Evolutionary conservation across 306 rosid genomes (phyloP).

Genomic region (Fragaria ananassa): DNA sequence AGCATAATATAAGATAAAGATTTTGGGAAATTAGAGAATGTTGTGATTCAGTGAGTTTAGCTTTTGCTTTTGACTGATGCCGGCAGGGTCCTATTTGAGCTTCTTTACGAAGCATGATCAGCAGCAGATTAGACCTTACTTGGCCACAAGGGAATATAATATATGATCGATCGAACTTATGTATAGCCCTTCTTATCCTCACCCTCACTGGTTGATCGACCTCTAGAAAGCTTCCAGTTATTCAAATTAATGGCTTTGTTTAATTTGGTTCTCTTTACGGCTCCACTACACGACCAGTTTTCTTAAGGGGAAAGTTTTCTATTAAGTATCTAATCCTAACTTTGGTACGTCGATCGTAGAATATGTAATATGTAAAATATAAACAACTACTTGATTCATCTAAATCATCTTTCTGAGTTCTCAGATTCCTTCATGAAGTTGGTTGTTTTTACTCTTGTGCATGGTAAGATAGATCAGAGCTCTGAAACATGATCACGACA

Average conservation of each 20-base stretch:
- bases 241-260: conserved; percentile 7
- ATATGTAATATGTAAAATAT: conserved; percentile 6
- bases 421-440: neutral
- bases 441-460: neutral
- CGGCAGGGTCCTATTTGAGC: conserved; percentile 52
- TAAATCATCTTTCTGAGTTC: neutral
- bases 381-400: neutral
- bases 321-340: conserved; percentile 27
- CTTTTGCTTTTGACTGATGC: conserved; percentile 26
- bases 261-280: conserved; percentile 40
- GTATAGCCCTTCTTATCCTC: conserved; percentile 23
- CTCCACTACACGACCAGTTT: conserved; percentile 44
- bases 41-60: neutral
- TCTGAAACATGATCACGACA: neutral
- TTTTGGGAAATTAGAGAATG: conserved; percentile 43
- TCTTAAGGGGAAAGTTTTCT: conserved; percentile 28
- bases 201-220: conserved; percentile 14
- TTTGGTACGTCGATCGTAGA: neutral
- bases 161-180: conserved; percentile 7
- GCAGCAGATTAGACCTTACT: conserved; percentile 40
- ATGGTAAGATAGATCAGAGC: neutral
- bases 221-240: conserved; percentile 12
- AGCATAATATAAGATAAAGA: conserved; percentile 23
- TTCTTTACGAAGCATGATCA: conserved; percentile 51
- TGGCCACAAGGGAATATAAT: conserved; percentile 37